These are phyloP conservation scores for Leptographium wingfieldii DNA, from an alignment of 2,329 filamentous ascomycete genomes.

Conservation along the genomic window DNA sequence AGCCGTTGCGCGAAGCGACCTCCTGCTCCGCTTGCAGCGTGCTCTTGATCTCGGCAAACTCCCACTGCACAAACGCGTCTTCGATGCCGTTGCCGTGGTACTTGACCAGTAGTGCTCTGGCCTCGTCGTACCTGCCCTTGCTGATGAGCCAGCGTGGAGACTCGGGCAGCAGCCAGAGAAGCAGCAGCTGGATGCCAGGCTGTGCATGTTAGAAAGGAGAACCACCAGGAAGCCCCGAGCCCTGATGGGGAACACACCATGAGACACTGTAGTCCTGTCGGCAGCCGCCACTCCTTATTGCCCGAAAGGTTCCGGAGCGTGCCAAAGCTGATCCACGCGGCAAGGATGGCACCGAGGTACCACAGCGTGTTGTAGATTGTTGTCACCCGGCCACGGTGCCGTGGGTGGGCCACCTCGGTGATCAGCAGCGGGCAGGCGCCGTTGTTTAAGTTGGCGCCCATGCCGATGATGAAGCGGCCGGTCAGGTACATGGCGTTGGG, in stretches of 20 bases:
- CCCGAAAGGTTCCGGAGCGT: conserved; percentile 16
- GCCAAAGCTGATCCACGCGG: conserved; percentile 63
- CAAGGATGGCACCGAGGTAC: conserved; percentile 59
- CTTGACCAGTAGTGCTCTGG: conserved; percentile 7
- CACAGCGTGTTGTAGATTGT: conserved; percentile 74
- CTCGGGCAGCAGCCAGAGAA: conserved; percentile 14
- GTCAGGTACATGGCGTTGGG: conserved; percentile 49
- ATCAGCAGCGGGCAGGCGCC: conserved; percentile 15
- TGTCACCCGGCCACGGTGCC: conserved; percentile 63
- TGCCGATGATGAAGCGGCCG: conserved; percentile 56
- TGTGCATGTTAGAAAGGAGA: neutral
- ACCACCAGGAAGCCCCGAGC: neutral
- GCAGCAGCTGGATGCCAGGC: conserved; percentile 8
- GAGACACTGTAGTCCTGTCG: conserved; percentile 1
- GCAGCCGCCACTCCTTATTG: conserved; percentile 21
- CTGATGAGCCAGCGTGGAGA: conserved; percentile 18
- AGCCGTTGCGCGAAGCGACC: conserved; percentile 1
- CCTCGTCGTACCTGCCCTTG: conserved; percentile 9
- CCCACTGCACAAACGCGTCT: conserved; percentile 7
- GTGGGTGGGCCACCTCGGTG: conserved; percentile 59
- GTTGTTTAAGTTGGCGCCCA: conserved; percentile 37
- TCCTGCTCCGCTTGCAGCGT: conserved; percentile 10
- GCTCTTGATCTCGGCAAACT: conserved; percentile 11
- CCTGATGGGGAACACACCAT: neutral
- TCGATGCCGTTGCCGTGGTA: conserved; percentile 11